phyloP scores from a whole-genome alignment of 2,329 filamentous ascomycete species.

The Cladobotryum protrusum region DNA sequence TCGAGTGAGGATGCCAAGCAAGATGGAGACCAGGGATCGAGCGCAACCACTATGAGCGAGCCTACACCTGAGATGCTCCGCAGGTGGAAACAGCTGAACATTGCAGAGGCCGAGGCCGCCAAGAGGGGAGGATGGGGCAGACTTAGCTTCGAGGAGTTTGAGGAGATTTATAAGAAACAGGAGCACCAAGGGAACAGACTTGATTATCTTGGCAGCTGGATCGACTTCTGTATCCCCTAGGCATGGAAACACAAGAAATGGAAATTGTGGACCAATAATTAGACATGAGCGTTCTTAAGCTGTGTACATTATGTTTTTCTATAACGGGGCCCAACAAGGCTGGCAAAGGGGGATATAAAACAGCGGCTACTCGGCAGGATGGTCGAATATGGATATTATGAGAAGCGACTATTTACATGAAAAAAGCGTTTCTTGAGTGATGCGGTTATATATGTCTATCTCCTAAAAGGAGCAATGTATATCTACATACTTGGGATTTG shows the following conservation, averaged over 20 bases:
- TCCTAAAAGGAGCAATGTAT: no score
- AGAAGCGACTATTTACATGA: no score
- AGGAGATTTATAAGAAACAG: conserved; percentile 63
- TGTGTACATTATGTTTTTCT: conserved; percentile 6
- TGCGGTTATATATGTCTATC: no score
- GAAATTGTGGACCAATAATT: neutral
- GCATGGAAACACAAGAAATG: neutral
- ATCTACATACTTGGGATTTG: no score
- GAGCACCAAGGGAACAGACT: conserved; percentile 57
- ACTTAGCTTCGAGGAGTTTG: conserved; percentile 74
- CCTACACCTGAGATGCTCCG: conserved; percentile 31
- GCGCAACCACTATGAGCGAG: conserved; percentile 11
- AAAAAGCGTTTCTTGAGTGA: no score
- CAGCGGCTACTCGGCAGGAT: neutral
- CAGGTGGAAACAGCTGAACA: conserved; percentile 51
- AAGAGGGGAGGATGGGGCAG: conserved; percentile 73
- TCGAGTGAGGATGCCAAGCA: conserved; percentile 1
- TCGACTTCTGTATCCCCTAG: conserved; percentile 70
- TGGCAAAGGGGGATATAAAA: no score
- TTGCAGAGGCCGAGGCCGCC: conserved; percentile 61
- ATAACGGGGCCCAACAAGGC: neutral
- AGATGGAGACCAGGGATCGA: neutral
- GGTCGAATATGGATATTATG: neutral
- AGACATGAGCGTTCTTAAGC: neutral
- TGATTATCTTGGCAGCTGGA: conserved; percentile 84